These are phyloP conservation scores for Encephalitozoon romaleae DNA, from an alignment of 371 early-diverging fungal species.

Conservation along the genomic window DNA sequence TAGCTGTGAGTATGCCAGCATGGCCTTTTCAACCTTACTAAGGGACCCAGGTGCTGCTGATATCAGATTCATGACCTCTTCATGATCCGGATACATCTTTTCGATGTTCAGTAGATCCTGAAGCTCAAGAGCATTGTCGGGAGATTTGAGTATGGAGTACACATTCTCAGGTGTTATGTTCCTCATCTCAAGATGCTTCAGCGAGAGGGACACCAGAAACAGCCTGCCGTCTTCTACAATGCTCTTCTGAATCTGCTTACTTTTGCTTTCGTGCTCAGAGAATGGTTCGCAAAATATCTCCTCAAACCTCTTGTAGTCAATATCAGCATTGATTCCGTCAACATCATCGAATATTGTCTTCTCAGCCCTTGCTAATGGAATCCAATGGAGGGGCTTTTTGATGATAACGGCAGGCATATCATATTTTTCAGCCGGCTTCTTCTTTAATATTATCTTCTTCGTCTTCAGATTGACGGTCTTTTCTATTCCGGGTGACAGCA, in stretches of 20 bases:
- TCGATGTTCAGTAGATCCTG: slow-evolving; percentile 37
- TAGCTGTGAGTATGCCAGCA: slow-evolving; percentile 20
- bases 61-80: slow-evolving; percentile 19
- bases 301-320: slow-evolving; percentile 43
- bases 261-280: neutral
- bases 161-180: slow-evolving; percentile 28
- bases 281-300: slow-evolving; percentile 35
- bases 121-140: slow-evolving; percentile 7
- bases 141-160: slow-evolving; percentile 8
- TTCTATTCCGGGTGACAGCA: neutral
- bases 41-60: neutral
- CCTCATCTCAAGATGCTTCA: slow-evolving; percentile 39
- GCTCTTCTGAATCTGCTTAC: neutral
- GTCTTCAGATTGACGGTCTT: neutral
- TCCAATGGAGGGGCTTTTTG: slow-evolving; percentile 32
- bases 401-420: neutral
- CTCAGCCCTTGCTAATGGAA: neutral
- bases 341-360: slow-evolving; percentile 42
- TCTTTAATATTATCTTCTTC: slow-evolving; percentile 7
- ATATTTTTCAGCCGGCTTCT: neutral
- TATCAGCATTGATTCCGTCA: neutral
- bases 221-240: slow-evolving; percentile 29
- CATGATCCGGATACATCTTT: slow-evolving; percentile 21
- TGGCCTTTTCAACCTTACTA: slow-evolving; percentile 19
- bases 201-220: slow-evolving; percentile 38